Evolutionary conservation across 192 early-diverging fungal genomes (phyloP).

Genomic region (Bifiguratus adelaidae): DNA sequence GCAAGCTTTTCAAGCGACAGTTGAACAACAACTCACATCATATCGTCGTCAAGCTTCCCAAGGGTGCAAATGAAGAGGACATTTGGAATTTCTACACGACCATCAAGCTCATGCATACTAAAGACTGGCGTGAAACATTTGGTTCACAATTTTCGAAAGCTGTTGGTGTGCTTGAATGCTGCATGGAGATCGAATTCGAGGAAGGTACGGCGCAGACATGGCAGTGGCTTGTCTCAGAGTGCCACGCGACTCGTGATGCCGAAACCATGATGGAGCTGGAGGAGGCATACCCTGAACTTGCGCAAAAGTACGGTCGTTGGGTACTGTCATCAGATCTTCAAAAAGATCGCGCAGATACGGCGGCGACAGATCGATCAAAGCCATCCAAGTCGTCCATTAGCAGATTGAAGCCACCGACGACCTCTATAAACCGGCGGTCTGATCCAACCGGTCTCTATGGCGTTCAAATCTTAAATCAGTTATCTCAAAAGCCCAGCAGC

Average conservation of each 20-base stretch:
- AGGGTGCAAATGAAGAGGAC: slow-evolving; percentile 7
- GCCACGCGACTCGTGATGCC: slow-evolving; percentile 1
- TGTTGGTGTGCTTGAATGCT: slow-evolving; percentile 8
- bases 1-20: slow-evolving; percentile 12
- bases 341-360: too few species aligned
- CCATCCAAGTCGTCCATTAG: too few species aligned
- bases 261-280: slow-evolving; percentile 7
- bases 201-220: slow-evolving; percentile 12
- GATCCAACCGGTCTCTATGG: too few species aligned
- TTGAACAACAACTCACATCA: slow-evolving; percentile 7
- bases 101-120: slow-evolving; percentile 19
- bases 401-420: too few species aligned
- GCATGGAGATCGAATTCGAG: slow-evolving; percentile 12
- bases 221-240: slow-evolving; percentile 10
- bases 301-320: background rate
- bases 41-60: slow-evolving; percentile 7
- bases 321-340: too few species aligned
- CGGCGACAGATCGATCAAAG: too few species aligned
- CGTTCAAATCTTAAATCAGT: too few species aligned
- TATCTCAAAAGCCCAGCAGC: too few species aligned
- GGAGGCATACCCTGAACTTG: slow-evolving; percentile 10
- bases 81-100: slow-evolving; percentile 13
- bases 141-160: slow-evolving; percentile 9
- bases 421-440: too few species aligned
- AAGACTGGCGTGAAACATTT: slow-evolving; percentile 8